These are phyloP conservation scores for Venustampulla echinocandica DNA, from an alignment of 495 filamentous ascomycete genomes.

Conservation along the genomic window DNA sequence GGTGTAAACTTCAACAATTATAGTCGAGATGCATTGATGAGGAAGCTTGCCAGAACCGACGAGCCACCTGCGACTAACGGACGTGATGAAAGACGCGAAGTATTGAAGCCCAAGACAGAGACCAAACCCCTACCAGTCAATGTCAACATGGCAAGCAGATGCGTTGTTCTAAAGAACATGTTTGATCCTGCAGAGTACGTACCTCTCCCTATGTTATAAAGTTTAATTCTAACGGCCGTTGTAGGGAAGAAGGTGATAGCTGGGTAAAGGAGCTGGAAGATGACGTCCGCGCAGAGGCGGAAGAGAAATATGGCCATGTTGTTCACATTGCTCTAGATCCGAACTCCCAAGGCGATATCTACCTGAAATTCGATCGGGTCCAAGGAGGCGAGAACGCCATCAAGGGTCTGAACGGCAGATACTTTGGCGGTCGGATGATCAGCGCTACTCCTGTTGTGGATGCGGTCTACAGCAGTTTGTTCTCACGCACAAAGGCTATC, in stretches of 20 bases:
- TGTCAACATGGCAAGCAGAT: conserved; percentile 88
- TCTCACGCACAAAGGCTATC: conserved; percentile 73
- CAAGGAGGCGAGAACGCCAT: conserved; percentile 93
- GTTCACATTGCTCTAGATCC: conserved; percentile 95
- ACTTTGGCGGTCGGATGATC: conserved; percentile 85
- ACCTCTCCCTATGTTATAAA: not conserved
- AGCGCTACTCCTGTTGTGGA: conserved; percentile 93
- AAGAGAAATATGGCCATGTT: conserved; percentile 93
- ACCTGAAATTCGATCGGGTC: conserved; percentile 94
- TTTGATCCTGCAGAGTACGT: conserved; percentile 88
- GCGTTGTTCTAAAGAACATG: conserved; percentile 91
- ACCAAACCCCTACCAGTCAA: conserved; percentile 73
- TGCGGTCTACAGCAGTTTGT: conserved; percentile 95
- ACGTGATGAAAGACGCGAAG: conserved; percentile 56
- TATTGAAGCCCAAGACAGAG: conserved; percentile 73
- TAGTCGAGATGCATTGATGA: conserved; percentile 94
- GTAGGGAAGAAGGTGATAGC: conserved; percentile 71
- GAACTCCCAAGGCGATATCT: conserved; percentile 92
- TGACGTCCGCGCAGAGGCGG: conserved; percentile 88
- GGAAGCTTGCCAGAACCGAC: conserved; percentile 94
- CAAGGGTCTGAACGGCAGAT: conserved; percentile 93
- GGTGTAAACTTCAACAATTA: conserved; percentile 99
- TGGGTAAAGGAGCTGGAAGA: conserved; percentile 95
- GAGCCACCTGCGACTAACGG: conserved; percentile 58
- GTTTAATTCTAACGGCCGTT: conserved; percentile 25